Evolutionary conservation across 805 yeast genomes (phyloP).

Genomic region (Zygotorulaspora chibaensis): DNA sequence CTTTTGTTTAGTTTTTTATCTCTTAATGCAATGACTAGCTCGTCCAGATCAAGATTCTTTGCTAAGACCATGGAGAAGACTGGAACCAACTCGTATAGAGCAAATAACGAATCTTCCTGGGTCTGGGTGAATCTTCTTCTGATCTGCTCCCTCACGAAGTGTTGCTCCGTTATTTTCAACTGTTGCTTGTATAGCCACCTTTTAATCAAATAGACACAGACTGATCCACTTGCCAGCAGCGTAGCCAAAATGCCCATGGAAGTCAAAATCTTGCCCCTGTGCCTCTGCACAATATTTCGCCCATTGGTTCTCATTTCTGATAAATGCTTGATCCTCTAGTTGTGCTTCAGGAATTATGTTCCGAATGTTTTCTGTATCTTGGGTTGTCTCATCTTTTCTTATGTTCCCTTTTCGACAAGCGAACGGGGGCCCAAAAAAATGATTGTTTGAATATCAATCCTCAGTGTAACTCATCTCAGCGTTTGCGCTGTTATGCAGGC

Average conservation of each 20-base stretch:
- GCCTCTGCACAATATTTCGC: constrained; percentile 21
- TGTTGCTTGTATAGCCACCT: constrained; percentile 39
- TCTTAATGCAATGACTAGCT: constrained; percentile 24
- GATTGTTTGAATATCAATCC: background rate
- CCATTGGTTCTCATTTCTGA: constrained; percentile 8
- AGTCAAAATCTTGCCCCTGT: constrained; percentile 25
- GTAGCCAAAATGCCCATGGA: constrained; percentile 23
- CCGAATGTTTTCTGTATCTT: background rate
- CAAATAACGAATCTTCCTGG: constrained; percentile 82
- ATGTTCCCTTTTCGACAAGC: constrained; percentile 1
- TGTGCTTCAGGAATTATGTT: background rate
- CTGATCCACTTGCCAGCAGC: constrained; percentile 29
- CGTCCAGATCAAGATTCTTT: constrained; percentile 27
- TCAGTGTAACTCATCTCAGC: background rate
- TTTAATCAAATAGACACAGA: constrained; percentile 25
- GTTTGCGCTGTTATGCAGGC: constrained; percentile 4
- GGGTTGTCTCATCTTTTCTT: background rate
- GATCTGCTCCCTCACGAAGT: constrained; percentile 61
- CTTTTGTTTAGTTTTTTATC: constrained; percentile 19
- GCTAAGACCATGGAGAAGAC: constrained; percentile 48
- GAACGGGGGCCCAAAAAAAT: background rate
- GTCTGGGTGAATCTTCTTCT: constrained; percentile 85
- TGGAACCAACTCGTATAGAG: constrained; percentile 77
- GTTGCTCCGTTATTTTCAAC: constrained; percentile 50
- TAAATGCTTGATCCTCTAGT: background rate